Base-by-base conservation (phyloP, 495 filamentous ascomycete genomes). In the Penicillium nucicola region DNA sequence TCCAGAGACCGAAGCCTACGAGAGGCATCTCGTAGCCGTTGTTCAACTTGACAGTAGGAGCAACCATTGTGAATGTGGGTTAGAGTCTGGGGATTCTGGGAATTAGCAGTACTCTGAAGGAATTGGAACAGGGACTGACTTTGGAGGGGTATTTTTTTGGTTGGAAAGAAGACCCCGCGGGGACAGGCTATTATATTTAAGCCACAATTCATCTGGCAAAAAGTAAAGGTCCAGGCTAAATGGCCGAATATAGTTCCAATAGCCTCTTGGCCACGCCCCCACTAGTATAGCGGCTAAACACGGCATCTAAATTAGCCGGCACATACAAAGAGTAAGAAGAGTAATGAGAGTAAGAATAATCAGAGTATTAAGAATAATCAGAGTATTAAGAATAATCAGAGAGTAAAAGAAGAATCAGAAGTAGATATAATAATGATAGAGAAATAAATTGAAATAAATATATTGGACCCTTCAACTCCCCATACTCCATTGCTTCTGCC, bases 1-100 rank as follows among this genome's bases (percentile, higher is more conserved):
- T 95, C 90, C 90, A 95, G 40, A 95, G 79, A 51, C 79, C 79
- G 49, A 83, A 83, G 68, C 90, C 90, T 64, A 95, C 89, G 65
- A 88, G 79, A 63, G 90, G 90, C 90, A 95, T 95, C 55, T 89
- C 79, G 67, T 85, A 73, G 68, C 89, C 88, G 71, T 78, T 86
- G 75, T 77, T 90, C 48, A 95, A 82, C 76, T 89, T 92, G 72
- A 92, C 74, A 48, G 76, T 83, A 38, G 56, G 56, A 39, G 44
- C n/a, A 56, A 31, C 19, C 56, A 59, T 59, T 45, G 42, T 57
- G 48, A 46, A 40, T 20, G 20, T 18, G n/a, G n/a, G n/a, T 6
- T 28, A 28, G 25, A 37, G 9, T 44, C 7, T 15, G 10, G 10
- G n/a, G n/a, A n/a, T n/a, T 28, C 19, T 23, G 4, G 32, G 32